Evolutionary conservation across 768 basidiomycete genomes (phyloP).

Genomic region (Mycena metata): DNA sequence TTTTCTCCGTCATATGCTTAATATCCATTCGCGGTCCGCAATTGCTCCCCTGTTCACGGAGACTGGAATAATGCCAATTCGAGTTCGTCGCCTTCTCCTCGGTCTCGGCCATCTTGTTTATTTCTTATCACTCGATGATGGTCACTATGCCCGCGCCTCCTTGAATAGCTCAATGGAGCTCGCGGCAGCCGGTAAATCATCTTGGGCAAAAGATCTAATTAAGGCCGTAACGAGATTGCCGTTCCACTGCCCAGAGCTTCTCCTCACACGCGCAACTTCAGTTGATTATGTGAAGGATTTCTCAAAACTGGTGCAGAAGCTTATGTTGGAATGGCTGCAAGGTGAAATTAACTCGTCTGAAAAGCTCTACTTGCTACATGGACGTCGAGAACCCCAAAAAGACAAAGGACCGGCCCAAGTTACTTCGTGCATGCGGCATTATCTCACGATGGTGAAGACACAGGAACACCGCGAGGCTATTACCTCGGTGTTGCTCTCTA

Average conservation of each 20-base stretch:
- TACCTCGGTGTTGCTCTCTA: too few relatives aligned
- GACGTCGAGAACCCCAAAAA: slow-evolving; percentile 27
- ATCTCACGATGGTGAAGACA: slow-evolving; percentile 17
- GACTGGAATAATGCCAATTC: slow-evolving; percentile 44
- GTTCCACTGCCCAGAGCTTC: too few relatives aligned
- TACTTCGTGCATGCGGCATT: slow-evolving; percentile 21
- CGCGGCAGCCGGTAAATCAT: too few relatives aligned
- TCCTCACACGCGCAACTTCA: too few relatives aligned
- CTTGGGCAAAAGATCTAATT: too few relatives aligned
- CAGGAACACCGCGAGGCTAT: slow-evolving; percentile 22
- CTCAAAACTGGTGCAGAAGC: too few relatives aligned
- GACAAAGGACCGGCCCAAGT: background rate
- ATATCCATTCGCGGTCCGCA: slow-evolving; percentile 31
- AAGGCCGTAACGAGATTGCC: too few relatives aligned
- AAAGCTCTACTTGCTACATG: slow-evolving; percentile 29
- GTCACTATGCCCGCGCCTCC: too few relatives aligned
- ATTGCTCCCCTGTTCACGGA: slow-evolving; percentile 42
- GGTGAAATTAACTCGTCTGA: slow-evolving; percentile 7
- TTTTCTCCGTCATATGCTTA: slow-evolving; percentile 42
- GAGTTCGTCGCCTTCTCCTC: slow-evolving; percentile 29
- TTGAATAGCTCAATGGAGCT: too few relatives aligned
- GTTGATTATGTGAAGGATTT: too few relatives aligned
- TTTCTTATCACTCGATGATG: too few relatives aligned
- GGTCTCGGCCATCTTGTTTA: slow-evolving; percentile 39
- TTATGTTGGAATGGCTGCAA: slow-evolving; percentile 14